Percentiles rank a stretch among this genome's conserved stretches.
Evolutionary conservation across 139 green algal genomes (phyloP).

Genomic region (Chlamydomonas sp.): DNA sequence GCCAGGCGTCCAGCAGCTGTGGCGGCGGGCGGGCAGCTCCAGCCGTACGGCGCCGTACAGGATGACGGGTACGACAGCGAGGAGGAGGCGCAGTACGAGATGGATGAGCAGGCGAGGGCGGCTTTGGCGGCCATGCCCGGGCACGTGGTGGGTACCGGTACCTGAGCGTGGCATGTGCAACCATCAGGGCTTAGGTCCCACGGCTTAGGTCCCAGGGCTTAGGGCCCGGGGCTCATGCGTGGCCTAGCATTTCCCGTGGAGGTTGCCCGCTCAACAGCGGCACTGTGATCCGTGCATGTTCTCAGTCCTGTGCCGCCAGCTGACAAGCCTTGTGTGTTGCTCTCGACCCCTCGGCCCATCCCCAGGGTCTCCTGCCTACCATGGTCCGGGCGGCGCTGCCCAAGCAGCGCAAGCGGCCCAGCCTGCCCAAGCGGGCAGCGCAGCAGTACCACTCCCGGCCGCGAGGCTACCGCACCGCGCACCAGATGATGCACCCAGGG

Average conservation of each 20-base stretch:
- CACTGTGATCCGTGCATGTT: too few relatives aligned
- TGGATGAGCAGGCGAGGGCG: background rate
- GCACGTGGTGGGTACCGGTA: background rate
- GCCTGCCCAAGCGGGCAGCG: constrained; percentile 11
- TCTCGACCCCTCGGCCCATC: background rate
- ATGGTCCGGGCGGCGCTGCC: constrained; percentile 25
- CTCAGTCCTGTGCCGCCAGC: too few relatives aligned
- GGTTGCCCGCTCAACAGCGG: too few relatives aligned
- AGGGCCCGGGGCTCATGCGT: too few relatives aligned
- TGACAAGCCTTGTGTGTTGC: background rate
- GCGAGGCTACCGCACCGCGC: constrained; percentile 17
- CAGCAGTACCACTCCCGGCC: constrained; percentile 19
- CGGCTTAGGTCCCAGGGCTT: too few relatives aligned
- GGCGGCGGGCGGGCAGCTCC: background rate
- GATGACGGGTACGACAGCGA: background rate
- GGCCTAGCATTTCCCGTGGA: too few relatives aligned
- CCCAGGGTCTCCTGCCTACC: constrained; percentile 26
- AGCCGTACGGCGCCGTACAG: background rate
- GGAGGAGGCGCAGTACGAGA: background rate
- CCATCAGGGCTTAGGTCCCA: too few relatives aligned
- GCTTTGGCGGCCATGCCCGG: constrained; percentile 7
- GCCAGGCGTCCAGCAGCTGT: background rate
- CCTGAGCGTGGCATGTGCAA: too few relatives aligned
- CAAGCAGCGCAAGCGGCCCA: background rate
- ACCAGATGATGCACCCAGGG: constrained; percentile 11